Percentiles rank a stretch among this genome's conserved stretches.
Evolutionary conservation across 163 green algal species (phyloP).

Genomic region (Coccomyxa subellipsoidea): DNA sequence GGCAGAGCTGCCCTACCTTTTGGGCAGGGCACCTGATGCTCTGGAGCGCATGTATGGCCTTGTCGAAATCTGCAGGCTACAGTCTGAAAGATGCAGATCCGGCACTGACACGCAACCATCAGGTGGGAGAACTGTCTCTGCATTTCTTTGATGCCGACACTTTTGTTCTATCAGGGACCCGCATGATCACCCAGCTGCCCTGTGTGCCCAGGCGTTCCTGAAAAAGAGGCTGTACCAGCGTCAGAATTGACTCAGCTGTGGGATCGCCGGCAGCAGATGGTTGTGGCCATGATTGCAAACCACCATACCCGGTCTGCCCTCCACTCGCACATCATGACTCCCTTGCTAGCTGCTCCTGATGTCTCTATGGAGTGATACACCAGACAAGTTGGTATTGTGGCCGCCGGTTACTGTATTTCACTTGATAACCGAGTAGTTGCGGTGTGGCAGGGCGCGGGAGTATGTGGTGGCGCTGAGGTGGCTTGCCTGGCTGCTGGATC

Average conservation of each 20-base stretch:
- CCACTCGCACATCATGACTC: neutral
- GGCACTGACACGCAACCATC: neutral
- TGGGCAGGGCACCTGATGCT: neutral
- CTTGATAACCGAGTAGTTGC: neutral
- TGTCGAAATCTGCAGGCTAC: slow-evolving; percentile 9
- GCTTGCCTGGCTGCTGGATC: slow-evolving; percentile 21
- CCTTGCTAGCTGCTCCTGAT: neutral
- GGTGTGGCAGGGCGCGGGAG: slow-evolving; percentile 14
- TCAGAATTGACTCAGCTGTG: neutral
- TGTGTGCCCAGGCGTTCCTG: too few relatives aligned
- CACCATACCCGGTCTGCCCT: slow-evolving; percentile 2
- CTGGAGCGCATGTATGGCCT: slow-evolving; percentile 14
- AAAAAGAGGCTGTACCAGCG: neutral
- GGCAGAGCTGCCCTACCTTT: slow-evolving; percentile 2
- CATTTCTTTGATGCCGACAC: too few relatives aligned
- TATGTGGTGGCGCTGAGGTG: slow-evolving; percentile 17
- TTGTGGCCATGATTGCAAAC: neutral
- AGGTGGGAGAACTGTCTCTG: slow-evolving; percentile 2
- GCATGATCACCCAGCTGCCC: too few relatives aligned
- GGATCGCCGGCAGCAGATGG: neutral
- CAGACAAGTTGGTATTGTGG: neutral
- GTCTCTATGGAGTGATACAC: neutral
- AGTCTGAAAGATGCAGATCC: neutral
- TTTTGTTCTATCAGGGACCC: too few relatives aligned
- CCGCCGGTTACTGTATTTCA: too few relatives aligned